Evolutionary conservation across 192 early-diverging fungal genomes (phyloP).

Genomic region (Bifiguratus adelaidae): DNA sequence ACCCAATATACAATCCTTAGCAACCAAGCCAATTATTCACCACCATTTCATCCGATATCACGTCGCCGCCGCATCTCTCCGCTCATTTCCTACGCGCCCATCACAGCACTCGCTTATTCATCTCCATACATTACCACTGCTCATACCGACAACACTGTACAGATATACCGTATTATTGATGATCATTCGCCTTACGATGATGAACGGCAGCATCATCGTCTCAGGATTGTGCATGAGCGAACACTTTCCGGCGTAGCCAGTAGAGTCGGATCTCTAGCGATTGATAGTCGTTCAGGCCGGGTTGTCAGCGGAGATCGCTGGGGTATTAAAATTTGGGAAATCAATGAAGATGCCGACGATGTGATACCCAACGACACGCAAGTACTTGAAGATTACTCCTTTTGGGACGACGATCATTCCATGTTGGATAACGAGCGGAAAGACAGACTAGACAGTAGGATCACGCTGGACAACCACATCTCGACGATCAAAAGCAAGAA

Average conservation of each 20-base stretch:
- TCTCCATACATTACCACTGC: constrained; percentile 29
- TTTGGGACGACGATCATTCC: too few relatives aligned
- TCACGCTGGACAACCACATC: too few relatives aligned
- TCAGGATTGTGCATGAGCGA: constrained; percentile 18
- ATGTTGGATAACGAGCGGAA: too few relatives aligned
- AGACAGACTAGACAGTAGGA: too few relatives aligned
- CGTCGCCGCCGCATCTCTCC: not conserved
- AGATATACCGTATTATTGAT: constrained; percentile 22
- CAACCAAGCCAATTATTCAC: constrained; percentile 5
- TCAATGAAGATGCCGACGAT: not conserved
- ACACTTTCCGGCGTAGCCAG: constrained; percentile 33
- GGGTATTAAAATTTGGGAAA: constrained; percentile 37
- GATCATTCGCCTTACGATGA: not conserved
- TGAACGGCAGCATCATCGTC: not conserved
- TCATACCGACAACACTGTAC: constrained; percentile 33
- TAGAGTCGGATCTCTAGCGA: constrained; percentile 29
- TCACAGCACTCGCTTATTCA: constrained; percentile 19
- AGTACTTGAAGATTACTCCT: too few relatives aligned
- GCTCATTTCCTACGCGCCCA: constrained; percentile 9
- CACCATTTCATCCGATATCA: not conserved
- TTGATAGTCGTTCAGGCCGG: constrained; percentile 20
- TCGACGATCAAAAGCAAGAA: too few relatives aligned
- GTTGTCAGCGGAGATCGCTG: constrained; percentile 28
- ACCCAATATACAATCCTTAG: too few relatives aligned
- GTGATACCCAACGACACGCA: too few relatives aligned